phyloP scores from a whole-genome alignment of 1,139 yeast genomes.

The Pichia sp. region DNA sequence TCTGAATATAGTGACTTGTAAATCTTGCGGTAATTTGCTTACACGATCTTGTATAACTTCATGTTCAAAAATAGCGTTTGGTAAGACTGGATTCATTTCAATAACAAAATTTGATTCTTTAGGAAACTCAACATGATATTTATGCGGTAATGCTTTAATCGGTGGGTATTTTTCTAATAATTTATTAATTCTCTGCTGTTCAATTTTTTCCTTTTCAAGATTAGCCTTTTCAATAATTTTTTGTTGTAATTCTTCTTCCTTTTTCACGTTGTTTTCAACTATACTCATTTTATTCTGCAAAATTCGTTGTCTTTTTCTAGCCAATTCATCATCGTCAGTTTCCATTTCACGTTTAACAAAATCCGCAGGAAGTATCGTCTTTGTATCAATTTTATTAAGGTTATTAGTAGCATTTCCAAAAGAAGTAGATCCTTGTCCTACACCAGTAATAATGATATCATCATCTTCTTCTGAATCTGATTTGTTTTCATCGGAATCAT shows the following conservation, averaged over 20 bases:
- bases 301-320: constrained; percentile 9
- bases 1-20: constrained; percentile 5
- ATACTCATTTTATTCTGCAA: constrained; percentile 1
- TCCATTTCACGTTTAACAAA: background rate
- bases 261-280: constrained; percentile 6
- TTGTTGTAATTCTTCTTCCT: constrained; percentile 1
- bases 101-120: background rate
- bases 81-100: constrained; percentile 9
- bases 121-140: constrained; percentile 14
- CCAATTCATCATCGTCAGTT: background rate
- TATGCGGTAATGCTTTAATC: constrained; percentile 13
- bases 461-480: constrained; percentile 10
- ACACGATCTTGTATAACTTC: constrained; percentile 12
- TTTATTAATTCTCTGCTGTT: constrained; percentile 7
- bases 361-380: background rate
- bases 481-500: constrained; percentile 13
- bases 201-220: constrained; percentile 2
- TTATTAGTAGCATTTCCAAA: background rate
- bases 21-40: background rate
- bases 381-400: background rate
- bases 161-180: constrained; percentile 11
- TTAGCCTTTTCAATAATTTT: background rate
- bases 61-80: constrained; percentile 2
- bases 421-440: background rate
- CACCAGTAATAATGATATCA: constrained; percentile 19